A percentile compares a stretch with the other conserved stretches of the same genome.
phyloP scores from a whole-genome alignment of 345 rosid species.

The Rhodamnia argentea region DNA sequence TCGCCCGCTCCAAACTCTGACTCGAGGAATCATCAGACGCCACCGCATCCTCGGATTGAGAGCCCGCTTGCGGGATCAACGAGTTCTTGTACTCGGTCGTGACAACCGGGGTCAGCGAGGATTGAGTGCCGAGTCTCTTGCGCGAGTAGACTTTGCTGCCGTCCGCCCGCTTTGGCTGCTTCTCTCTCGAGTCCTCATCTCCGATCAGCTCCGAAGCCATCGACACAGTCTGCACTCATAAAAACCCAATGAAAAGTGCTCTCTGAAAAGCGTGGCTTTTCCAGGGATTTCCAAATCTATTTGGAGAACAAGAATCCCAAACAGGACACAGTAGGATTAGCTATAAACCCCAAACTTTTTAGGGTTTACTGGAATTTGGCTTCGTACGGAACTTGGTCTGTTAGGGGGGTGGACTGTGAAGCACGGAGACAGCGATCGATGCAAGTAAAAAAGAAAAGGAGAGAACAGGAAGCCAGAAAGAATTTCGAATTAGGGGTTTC shows the following conservation, averaged over 20 bases:
- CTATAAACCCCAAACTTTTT: background rate
- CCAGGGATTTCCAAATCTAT: background rate
- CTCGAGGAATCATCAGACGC: constrained; percentile 38
- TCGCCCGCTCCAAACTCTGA: constrained; percentile 10
- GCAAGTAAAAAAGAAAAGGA: background rate
- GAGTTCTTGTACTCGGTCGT: constrained; percentile 9
- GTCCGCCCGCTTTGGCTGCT: background rate
- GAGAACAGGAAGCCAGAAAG: background rate
- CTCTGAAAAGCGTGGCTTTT: background rate
- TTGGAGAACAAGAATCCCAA: background rate
- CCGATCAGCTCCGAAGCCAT: constrained; percentile 14
- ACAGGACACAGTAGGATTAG: background rate
- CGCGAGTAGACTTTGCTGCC: background rate
- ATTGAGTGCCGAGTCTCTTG: constrained; percentile 5
- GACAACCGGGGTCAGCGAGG: constrained; percentile 5
- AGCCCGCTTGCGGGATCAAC: constrained; percentile 1
- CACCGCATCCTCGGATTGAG: constrained; percentile 4
- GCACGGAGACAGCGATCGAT: background rate
- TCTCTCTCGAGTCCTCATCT: constrained; percentile 5
- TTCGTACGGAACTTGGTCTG: background rate
- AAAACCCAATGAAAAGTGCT: background rate
- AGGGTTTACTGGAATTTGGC: background rate
- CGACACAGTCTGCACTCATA: background rate
- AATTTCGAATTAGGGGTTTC: background rate
- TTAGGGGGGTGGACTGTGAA: background rate